Base-by-base conservation (phyloP, 1,139 yeast species). In the Candida sp. region DNA sequence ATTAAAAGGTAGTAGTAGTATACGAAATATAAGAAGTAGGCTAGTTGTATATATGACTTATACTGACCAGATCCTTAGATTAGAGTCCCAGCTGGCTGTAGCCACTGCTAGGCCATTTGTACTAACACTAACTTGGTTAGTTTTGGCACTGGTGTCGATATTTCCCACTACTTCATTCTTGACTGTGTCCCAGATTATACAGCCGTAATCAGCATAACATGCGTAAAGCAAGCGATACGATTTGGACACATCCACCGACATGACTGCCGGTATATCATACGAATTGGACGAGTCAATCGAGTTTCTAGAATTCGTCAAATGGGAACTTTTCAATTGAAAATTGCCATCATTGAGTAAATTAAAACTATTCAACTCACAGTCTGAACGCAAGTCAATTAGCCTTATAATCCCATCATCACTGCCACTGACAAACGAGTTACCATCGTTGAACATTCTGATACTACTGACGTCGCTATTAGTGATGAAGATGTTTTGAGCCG, bases 321-420 rank as follows among this genome's bases (percentile, higher is more conserved):
- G 39, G 35, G 21, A 35, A 12, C 38, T 41, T 45, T 36, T 44
- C 43, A 11, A 53, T 46, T 7, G 19, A 32, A 32, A 32, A 6
- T 32, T 32, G 15, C n/a, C n/a, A 36, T 56, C 53, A 4, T 52
- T 41, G 1, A 70, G 57, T 45, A 82, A 58, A 7, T 75, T 63
- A 61, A 82, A 88, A 12, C 58, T 59, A 5, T 81, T 75, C 37
- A 90, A 59, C 50, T 81, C 84, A 51, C 95, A 81, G 60, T 87
- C 96, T 4, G 91, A 75, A 48, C 97, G 72, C 40, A 87, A 61
- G 58, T 91, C 97, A 61, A 79, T 87, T 43, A 88, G 61, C 43
- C 87, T 73, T n/a, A 87, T 70, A 0, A 75, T 60, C 1, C 95
- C 93, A 58, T 88, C 95, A 54, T 89, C 97, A 36, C 88, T 77